Evolutionary conservation across 768 basidiomycete species (phyloP).

Genomic region (Hortiboletus flavorubellus): DNA sequence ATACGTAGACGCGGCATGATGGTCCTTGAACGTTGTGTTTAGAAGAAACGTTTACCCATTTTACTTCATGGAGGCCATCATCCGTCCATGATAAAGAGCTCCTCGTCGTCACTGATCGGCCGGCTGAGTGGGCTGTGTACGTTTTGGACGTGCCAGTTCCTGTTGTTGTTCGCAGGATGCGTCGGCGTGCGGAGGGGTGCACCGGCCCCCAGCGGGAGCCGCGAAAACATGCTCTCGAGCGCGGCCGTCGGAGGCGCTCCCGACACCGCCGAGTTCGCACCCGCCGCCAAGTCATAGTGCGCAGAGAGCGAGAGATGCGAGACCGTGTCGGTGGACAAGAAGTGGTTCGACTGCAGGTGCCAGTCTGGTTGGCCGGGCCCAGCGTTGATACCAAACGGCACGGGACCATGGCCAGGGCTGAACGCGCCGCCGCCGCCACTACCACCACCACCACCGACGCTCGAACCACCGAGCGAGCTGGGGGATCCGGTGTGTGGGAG

Average conservation of each 20-base stretch:
- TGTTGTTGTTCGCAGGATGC: constrained; percentile 18
- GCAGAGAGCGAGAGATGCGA: constrained; percentile 25
- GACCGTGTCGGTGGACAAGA: constrained; percentile 15
- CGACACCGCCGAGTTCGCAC: not conserved
- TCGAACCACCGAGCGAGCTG: constrained; percentile 26
- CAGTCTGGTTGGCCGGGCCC: constrained; percentile 26
- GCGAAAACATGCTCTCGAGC: constrained; percentile 54
- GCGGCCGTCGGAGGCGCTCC: constrained; percentile 26
- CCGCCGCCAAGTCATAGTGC: constrained; percentile 18
- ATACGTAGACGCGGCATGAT: constrained; percentile 19
- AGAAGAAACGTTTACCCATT: too few relatives aligned
- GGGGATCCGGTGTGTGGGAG: constrained; percentile 43
- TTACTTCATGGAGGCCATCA: constrained; percentile 17
- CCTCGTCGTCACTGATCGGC: constrained; percentile 61
- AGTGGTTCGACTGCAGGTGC: constrained; percentile 26
- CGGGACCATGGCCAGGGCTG: constrained; percentile 30
- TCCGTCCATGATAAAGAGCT: constrained; percentile 69
- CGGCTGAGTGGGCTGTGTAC: constrained; percentile 60
- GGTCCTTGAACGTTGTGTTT: constrained; percentile 8
- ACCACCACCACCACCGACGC: constrained; percentile 17
- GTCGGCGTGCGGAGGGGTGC: constrained; percentile 28
- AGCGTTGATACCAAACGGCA: constrained; percentile 31
- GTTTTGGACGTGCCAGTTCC: constrained; percentile 36
- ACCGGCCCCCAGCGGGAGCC: constrained; percentile 31
- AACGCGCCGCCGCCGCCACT: constrained; percentile 22